A percentile compares a stretch with the other conserved stretches of the same genome.
Evolutionary conservation across 768 basidiomycete species (phyloP).

Genomic region (Macrolepiota fuliginosa): DNA sequence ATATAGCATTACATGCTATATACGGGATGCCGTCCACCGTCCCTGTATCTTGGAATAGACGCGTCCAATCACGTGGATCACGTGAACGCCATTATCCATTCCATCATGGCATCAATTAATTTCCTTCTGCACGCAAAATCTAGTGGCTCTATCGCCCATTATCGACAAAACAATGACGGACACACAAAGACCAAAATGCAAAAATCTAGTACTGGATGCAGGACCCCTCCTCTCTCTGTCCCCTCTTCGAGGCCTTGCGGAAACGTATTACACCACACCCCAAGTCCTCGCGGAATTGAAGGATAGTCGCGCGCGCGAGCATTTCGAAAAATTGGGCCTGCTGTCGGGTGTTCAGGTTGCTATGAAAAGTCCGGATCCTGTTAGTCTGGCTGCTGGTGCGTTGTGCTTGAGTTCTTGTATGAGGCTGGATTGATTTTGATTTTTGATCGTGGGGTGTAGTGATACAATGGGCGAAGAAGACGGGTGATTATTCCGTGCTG

Average conservation of each 20-base stretch:
- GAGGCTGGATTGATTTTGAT: neutral
- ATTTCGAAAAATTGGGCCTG: conserved; percentile 77
- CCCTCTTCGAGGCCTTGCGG: conserved; percentile 85
- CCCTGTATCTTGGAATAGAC: conserved; percentile 5
- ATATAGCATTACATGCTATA: neutral
- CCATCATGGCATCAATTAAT: neutral
- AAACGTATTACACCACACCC: conserved; percentile 83
- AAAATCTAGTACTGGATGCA: conserved; percentile 87
- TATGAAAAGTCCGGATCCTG: conserved; percentile 66
- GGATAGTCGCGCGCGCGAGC: conserved; percentile 83
- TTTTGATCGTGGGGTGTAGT: conserved; percentile 45
- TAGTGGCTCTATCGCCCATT: no score
- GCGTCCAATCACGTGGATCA: conserved; percentile 24
- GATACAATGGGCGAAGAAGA: conserved; percentile 89
- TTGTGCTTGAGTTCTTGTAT: neutral
- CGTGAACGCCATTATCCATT: conserved; percentile 9
- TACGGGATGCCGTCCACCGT: neutral
- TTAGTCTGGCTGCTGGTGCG: conserved; percentile 64
- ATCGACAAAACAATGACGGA: conserved; percentile 17
- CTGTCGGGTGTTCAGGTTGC: conserved; percentile 74
- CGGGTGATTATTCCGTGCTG: conserved; percentile 92
- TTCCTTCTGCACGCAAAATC: no score
- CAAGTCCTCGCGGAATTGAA: conserved; percentile 89
- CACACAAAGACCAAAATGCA: conserved; percentile 48
- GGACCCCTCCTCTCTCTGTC: conserved; percentile 89